These are phyloP conservation scores for Eucalyptus victrix DNA, from an alignment of 345 rosid genomes.

Conservation along the genomic window DNA sequence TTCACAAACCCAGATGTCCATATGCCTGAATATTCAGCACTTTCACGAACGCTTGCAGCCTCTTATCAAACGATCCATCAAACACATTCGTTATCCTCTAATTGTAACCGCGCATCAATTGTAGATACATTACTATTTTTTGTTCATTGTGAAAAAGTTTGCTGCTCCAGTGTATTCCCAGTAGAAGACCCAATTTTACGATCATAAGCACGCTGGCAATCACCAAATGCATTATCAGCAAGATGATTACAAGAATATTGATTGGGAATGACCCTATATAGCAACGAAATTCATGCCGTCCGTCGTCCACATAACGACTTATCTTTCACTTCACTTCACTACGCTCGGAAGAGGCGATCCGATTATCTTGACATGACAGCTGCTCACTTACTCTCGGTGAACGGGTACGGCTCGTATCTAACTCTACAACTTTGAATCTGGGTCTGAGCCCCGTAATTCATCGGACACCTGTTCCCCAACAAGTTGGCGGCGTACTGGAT, in stretches of 20 bases:
- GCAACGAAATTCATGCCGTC: not conserved
- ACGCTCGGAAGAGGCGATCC: not conserved
- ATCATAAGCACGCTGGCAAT: not conserved
- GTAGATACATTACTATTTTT: not conserved
- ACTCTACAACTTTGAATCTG: not conserved
- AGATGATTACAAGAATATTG: not conserved
- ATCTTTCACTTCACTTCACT: not conserved
- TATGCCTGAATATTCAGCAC: not conserved
- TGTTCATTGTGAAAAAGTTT: not conserved
- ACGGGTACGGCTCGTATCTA: not conserved
- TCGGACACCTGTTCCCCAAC: not conserved
- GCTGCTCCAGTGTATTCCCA: not conserved
- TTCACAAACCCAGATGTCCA: not conserved
- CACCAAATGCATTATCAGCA: not conserved
- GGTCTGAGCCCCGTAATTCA: not conserved
- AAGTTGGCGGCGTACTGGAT: not conserved
- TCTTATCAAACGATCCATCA: not conserved
- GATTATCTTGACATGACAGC: not conserved
- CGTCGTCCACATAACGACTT: not conserved
- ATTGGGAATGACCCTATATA: not conserved
- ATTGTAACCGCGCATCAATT: not conserved
- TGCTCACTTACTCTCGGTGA: not conserved
- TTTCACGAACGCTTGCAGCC: no score
- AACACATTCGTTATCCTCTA: not conserved
- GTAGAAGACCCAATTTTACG: not conserved